A percentile compares a stretch with the other conserved stretches of the same genome.
Conservation (phyloP, 768 basidiomycete genomes). For the Wakefieldia striispora region DNA sequence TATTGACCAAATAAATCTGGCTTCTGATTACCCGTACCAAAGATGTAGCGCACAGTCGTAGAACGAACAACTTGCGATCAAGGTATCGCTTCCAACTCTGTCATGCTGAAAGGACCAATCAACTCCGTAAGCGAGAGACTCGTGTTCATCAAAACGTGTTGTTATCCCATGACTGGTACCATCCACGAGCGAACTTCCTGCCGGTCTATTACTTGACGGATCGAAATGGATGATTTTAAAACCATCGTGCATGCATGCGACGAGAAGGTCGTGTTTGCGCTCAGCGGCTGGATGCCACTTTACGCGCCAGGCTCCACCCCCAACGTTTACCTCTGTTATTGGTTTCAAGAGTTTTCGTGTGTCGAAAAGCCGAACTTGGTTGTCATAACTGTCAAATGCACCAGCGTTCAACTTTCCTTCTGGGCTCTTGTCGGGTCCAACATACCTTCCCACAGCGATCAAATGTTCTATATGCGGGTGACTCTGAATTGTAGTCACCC, state of each 20-base stretch:
- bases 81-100: constrained; percentile 35
- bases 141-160: constrained; percentile 70
- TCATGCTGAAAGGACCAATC: constrained; percentile 72
- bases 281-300: constrained; percentile 85
- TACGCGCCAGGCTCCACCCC: constrained; percentile 93
- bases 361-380: constrained; percentile 79
- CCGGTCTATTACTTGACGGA: constrained; percentile 3
- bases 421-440: background rate
- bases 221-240: constrained; percentile 68
- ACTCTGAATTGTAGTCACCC: constrained; percentile 87
- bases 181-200: constrained; percentile 3
- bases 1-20: background rate
- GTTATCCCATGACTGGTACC: constrained; percentile 38
- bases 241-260: constrained; percentile 98
- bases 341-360: constrained; percentile 61
- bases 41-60: constrained; percentile 85
- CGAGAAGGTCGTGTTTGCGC: constrained; percentile 73
- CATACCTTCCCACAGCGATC: constrained; percentile 88
- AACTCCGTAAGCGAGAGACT: constrained; percentile 85
- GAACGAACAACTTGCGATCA: constrained; percentile 90
- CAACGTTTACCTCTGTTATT: constrained; percentile 61
- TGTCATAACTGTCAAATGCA: constrained; percentile 68
- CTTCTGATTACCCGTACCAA: constrained; percentile 61
- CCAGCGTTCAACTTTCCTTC: background rate
- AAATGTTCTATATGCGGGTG: constrained; percentile 79